Conservation (phyloP, 2,329 filamentous ascomycete species). For the Calonectria fujianensis region DNA sequence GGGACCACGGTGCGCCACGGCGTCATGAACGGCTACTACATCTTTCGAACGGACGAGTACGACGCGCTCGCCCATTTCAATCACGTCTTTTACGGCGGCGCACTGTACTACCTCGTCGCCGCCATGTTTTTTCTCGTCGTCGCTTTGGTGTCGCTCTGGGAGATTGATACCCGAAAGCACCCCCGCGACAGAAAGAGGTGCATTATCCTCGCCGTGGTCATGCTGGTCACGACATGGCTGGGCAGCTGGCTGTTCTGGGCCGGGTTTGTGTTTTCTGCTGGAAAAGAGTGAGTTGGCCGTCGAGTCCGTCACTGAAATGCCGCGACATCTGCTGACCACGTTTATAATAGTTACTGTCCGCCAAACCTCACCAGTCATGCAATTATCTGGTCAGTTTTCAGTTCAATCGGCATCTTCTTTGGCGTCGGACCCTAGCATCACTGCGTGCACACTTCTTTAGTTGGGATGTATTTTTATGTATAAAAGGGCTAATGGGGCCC, state of each 20-base stretch:
- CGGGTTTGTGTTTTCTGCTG: not conserved
- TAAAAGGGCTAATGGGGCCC: not conserved
- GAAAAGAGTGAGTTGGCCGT: not conserved
- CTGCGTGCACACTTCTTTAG: not conserved
- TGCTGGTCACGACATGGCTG: not conserved
- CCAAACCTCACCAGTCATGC: not conserved
- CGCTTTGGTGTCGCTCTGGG: not conserved
- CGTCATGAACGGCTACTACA: not conserved
- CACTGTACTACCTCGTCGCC: constrained; percentile 1
- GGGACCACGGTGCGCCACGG: not conserved
- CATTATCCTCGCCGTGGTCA: not conserved
- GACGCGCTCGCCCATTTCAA: not conserved
- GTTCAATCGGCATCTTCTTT: not conserved
- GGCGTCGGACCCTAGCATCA: not conserved
- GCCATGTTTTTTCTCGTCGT: not conserved
- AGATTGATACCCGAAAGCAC: not conserved
- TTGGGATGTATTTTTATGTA: not conserved
- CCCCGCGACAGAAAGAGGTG: not conserved
- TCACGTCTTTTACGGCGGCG: not conserved
- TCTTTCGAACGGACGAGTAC: not conserved
- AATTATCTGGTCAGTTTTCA: not conserved
- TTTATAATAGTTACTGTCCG: not conserved
- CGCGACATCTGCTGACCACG: not conserved
- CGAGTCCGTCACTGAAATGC: no score
- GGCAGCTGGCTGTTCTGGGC: constrained; percentile 14